phyloP scores from a whole-genome alignment of 2,329 filamentous ascomycete species.

The Stemphylium beticola region DNA sequence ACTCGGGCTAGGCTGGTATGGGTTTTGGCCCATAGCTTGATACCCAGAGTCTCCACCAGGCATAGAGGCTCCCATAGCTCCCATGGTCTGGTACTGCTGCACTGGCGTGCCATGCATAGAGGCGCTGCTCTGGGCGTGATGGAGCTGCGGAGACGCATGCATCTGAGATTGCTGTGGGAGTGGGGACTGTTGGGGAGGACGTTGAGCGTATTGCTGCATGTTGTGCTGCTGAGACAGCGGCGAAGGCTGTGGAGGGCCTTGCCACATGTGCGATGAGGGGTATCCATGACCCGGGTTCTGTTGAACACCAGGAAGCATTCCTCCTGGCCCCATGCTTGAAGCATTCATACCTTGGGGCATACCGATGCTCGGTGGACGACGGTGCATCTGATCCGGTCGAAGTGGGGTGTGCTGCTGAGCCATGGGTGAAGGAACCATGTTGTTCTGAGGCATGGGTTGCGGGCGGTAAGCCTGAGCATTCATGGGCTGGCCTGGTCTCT shows the following conservation, averaged over 20 bases:
- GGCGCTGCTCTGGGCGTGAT: constrained; percentile 51
- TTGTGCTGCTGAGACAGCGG: constrained; percentile 55
- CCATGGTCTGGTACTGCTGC: constrained; percentile 56
- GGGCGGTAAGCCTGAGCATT: constrained; percentile 71
- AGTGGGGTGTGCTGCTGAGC: constrained; percentile 70
- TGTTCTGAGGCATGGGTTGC: constrained; percentile 72
- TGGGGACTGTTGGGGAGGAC: constrained; percentile 50
- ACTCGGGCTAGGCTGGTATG: constrained; percentile 57
- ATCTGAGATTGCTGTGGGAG: constrained; percentile 58
- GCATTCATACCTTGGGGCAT: constrained; percentile 19
- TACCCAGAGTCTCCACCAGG: constrained; percentile 45
- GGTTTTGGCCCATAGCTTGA: constrained; percentile 55
- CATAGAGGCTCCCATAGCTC: constrained; percentile 48
- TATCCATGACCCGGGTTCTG: constrained; percentile 54
- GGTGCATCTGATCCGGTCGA: constrained; percentile 67
- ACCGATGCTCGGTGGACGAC: constrained; percentile 65
- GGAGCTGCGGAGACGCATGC: constrained; percentile 57
- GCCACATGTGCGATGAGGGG: constrained; percentile 57
- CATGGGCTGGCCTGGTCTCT: constrained; percentile 69
- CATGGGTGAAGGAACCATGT: constrained; percentile 75
- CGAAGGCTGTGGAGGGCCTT: constrained; percentile 56
- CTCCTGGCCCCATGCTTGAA: constrained; percentile 44
- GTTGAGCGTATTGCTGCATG: constrained; percentile 54
- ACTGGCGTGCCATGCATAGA: constrained; percentile 52
- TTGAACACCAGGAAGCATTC: constrained; percentile 50